A percentile compares a stretch with the other conserved stretches of the same genome.
Conservation (phyloP, 1,139 yeast genomes). For the Martiniozyma asiatica region DNA sequence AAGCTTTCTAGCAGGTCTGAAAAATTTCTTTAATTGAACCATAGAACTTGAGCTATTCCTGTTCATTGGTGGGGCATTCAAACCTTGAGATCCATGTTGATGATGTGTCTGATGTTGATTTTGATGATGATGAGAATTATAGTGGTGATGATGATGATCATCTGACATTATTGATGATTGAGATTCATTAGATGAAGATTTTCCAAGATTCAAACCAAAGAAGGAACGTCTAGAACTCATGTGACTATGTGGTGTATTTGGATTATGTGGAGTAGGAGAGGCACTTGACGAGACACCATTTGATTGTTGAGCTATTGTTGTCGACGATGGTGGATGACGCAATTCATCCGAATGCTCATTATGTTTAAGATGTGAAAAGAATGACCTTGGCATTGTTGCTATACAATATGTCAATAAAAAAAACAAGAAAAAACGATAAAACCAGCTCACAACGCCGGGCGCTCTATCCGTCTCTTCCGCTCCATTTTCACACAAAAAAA, state of each 20-base stretch:
- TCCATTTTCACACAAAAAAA: too few species aligned
- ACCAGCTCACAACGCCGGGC: too few species aligned
- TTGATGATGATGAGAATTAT: slow-evolving; percentile 3
- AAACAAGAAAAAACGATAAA: too few species aligned
- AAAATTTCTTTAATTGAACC: slow-evolving; percentile 26
- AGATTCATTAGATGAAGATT: slow-evolving; percentile 19
- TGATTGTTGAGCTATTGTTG: slow-evolving; percentile 1
- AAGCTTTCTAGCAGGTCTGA: slow-evolving; percentile 23
- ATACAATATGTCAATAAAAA: too few species aligned
- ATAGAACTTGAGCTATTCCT: slow-evolving; percentile 30
- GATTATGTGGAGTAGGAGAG: too few species aligned
- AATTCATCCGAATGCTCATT: slow-evolving; percentile 3
- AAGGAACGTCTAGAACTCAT: slow-evolving; percentile 21
- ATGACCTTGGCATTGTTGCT: slow-evolving; percentile 5
- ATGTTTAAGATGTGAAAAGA: too few species aligned
- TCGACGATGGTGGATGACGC: slow-evolving; percentile 1
- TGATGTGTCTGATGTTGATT: neutral
- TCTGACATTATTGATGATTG: slow-evolving; percentile 16
- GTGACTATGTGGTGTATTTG: too few species aligned
- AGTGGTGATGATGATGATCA: slow-evolving; percentile 13
- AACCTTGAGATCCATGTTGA: slow-evolving; percentile 1
- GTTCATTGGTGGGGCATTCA: slow-evolving; percentile 8
- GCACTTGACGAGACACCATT: neutral
- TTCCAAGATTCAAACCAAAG: slow-evolving; percentile 20
- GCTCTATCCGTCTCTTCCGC: too few species aligned